Evolutionary conservation across 805 yeast genomes (phyloP), one percentile per base, ranked within the genome.

Genomic region (Pichia ethanolica): DNA sequence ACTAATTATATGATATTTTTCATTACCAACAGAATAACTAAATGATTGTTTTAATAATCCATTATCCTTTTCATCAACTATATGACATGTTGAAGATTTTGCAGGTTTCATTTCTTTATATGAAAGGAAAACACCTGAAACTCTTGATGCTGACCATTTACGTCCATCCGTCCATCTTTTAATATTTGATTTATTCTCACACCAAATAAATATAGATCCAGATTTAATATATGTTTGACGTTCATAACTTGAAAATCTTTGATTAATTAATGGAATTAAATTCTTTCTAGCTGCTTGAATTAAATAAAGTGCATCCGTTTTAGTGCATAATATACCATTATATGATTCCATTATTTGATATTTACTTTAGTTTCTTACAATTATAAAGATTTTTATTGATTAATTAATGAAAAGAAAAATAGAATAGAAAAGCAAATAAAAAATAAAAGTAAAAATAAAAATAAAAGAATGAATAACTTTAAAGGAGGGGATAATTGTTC

Each of bases 111-210:
- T 74, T 60, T 84, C 89, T 46, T 77, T 73, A 62, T 83, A 83
- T 4, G 79, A 75, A 33, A 83, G 65, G 58, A 83, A 83, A 2
- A 77, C 71, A 5, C 86, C 86, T 5, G 74, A 72, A 1, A 85
- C 89, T 51, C 89, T 71, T 0, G 86, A 79, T 2, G 89, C 86
- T 51, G 80, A 72, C 90, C 91, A 84, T 35, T 75, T 72, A 53
- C 77, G 75, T 20, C 90, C 88, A 59, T 84, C 91, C 1, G 90
- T 84, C 90, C 91, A 84, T 32, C 90, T 67, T 53, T 80, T 75
- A 81, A 85, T 82, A 14, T 81, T 84, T 40, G 86, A 79, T 56
- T 79, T 82, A 12, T 73, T 69, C 60, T 84, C 90, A 60, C 80
- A 83, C 89, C 89, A 84, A 8, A 83, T 76, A 57, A 79, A 84